Percentiles rank a stretch among this genome's conserved stretches.
Evolutionary conservation across 208 protist species (phyloP).

Genomic region (Leishmania guyanensis): DNA sequence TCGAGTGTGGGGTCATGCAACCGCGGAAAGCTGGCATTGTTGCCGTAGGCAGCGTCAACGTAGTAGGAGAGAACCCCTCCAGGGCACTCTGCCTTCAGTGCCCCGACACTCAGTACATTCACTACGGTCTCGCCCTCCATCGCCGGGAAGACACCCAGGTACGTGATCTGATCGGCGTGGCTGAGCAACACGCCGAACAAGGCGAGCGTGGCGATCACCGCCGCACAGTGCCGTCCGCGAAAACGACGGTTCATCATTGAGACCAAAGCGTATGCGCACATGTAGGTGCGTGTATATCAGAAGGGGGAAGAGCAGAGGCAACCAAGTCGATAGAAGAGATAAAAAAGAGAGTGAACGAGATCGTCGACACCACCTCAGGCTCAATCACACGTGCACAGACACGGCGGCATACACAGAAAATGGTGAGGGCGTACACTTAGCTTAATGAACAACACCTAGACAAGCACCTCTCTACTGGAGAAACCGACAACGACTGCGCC

Average conservation of each 20-base stretch:
- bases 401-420: neutral
- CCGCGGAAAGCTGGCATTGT: conserved; percentile 35
- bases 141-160: conserved; percentile 37
- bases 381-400: neutral
- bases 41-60: conserved; percentile 31
- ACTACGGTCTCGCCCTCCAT: conserved; percentile 31
- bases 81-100: conserved; percentile 9
- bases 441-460: neutral
- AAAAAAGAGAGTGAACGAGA: neutral
- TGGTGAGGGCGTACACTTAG: neutral
- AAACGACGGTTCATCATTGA: neutral
- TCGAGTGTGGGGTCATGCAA: conserved; percentile 25
- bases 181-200: conserved; percentile 12
- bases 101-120: conserved; percentile 11
- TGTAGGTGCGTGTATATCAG: neutral
- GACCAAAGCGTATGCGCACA: neutral
- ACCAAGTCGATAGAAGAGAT: neutral
- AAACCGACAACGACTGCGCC: neutral
- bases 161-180: conserved; percentile 22
- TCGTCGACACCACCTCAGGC: neutral
- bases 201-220: conserved; percentile 15
- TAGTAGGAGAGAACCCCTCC: conserved; percentile 37
- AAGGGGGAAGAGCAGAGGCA: neutral
- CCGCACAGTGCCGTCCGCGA: conserved; percentile 4
- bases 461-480: neutral